phyloP scores from a whole-genome alignment of 2,329 filamentous ascomycete species.

The Didymella exigua region DNA sequence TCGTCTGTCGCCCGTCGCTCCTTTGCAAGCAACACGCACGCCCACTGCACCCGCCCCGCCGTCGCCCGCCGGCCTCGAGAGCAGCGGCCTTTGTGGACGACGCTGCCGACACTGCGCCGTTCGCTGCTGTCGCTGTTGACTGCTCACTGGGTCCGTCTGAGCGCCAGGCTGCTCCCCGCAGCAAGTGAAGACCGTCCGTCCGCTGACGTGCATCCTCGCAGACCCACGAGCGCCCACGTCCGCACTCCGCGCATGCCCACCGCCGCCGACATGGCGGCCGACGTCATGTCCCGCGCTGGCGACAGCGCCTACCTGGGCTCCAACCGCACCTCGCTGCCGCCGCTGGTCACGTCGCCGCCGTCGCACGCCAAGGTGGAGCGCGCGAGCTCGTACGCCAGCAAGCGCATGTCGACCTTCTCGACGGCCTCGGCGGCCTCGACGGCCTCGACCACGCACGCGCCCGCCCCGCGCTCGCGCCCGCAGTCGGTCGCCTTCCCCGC shows the following conservation, averaged over 20 bases:
- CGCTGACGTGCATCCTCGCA: constrained; percentile 2
- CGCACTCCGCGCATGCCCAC: constrained; percentile 14
- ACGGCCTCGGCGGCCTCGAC: constrained; percentile 63
- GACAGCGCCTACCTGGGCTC: constrained; percentile 43
- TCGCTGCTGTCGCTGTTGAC: constrained; percentile 10
- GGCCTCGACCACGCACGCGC: constrained; percentile 59
- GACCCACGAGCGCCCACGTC: constrained; percentile 20
- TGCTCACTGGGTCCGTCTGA: constrained; percentile 47
- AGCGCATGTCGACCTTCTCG: constrained; percentile 84
- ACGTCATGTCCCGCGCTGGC: constrained; percentile 45
- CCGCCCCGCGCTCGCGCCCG: constrained; percentile 70
- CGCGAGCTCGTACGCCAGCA: constrained; percentile 75
- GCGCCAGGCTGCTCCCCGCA: constrained; percentile 41
- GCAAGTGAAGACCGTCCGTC: background rate
- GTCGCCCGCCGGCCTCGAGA: constrained; percentile 17
- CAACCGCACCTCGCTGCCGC: constrained; percentile 52
- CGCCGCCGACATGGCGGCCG: constrained; percentile 45
- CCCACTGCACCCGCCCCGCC: constrained; percentile 11
- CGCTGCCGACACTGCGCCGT: constrained; percentile 18
- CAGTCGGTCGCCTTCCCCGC: constrained; percentile 80
- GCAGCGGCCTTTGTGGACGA: constrained; percentile 2
- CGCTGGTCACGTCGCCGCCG: constrained; percentile 58
- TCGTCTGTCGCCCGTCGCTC: background rate
- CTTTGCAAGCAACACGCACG: background rate
- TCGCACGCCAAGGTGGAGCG: constrained; percentile 62